These are phyloP conservation scores for Penicillium verhagenii DNA, from an alignment of 495 filamentous ascomycete genomes.

Conservation along the genomic window DNA sequence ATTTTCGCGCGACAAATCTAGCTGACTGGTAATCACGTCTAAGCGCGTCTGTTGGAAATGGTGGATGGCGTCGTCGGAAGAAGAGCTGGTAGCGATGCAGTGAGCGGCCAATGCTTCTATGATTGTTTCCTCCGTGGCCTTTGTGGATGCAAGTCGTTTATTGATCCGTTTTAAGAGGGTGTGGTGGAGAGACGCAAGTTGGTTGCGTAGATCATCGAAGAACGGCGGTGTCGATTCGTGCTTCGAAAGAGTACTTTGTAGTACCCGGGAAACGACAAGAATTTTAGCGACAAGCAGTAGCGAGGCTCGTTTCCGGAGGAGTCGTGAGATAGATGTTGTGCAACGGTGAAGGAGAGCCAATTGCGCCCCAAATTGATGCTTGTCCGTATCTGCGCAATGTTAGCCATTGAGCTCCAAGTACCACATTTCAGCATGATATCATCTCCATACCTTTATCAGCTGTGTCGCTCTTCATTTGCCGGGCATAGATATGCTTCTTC, in stretches of 20 bases:
- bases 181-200: constrained; percentile 57
- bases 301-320: constrained; percentile 57
- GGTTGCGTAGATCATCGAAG: constrained; percentile 61
- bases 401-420: constrained; percentile 9
- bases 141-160: constrained; percentile 56
- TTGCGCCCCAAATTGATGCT: constrained; percentile 59
- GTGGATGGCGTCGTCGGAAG: constrained; percentile 72
- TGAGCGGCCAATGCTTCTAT: constrained; percentile 77
- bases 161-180: constrained; percentile 67
- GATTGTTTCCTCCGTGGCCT: constrained; percentile 52
- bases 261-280: constrained; percentile 68
- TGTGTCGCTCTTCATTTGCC: constrained; percentile 52
- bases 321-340: constrained; percentile 51
- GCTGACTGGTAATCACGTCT: constrained; percentile 60
- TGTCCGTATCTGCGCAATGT: constrained; percentile 47
- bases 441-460: constrained; percentile 43
- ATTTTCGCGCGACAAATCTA: constrained; percentile 45
- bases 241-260: constrained; percentile 66
- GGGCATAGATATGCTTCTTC: constrained; percentile 62
- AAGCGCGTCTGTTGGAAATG: constrained; percentile 78
- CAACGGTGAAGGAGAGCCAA: constrained; percentile 62
- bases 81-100: constrained; percentile 77
- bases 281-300: constrained; percentile 75
- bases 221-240: constrained; percentile 49
- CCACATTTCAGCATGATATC: background rate